A percentile compares a stretch with the other conserved stretches of the same genome.
Evolutionary conservation across 495 filamentous ascomycete species (phyloP).

Genomic region (Penicillium bovifimosum): DNA sequence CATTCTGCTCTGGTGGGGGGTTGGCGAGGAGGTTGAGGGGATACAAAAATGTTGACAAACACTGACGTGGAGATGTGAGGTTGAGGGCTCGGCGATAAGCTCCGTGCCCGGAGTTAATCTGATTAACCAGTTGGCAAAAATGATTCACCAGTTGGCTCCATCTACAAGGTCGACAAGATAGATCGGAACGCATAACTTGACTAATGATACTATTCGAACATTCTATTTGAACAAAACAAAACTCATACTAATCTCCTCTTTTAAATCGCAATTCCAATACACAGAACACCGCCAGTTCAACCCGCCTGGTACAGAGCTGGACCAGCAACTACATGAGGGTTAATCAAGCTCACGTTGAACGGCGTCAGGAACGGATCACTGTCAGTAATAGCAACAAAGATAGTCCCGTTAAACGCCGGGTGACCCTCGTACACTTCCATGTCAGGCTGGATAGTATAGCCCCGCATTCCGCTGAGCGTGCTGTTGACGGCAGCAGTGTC

Average conservation of each 20-base stretch:
- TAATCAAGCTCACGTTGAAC: constrained; percentile 69
- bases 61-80: constrained; percentile 13
- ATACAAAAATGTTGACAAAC: not conserved
- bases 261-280: not conserved
- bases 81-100: constrained; percentile 13
- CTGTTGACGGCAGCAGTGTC: constrained; percentile 41
- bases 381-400: constrained; percentile 76
- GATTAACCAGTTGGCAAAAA: too few species aligned
- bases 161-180: too few species aligned
- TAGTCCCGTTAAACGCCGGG: constrained; percentile 70
- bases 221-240: too few species aligned
- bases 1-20: constrained; percentile 14
- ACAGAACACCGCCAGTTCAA: constrained; percentile 33
- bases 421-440: constrained; percentile 57
- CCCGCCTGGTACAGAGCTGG: constrained; percentile 76
- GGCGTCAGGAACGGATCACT: constrained; percentile 61
- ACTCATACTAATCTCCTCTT: not conserved
- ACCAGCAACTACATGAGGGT: constrained; percentile 70
- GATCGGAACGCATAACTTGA: too few species aligned
- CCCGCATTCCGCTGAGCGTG: constrained; percentile 46
- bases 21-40: not conserved
- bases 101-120: constrained; percentile 3
- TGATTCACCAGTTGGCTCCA: too few species aligned
- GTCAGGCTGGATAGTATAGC: constrained; percentile 65
- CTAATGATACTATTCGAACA: too few species aligned